Evolutionary conservation across 352 stramenopile species (phyloP).

Genomic region (Globisporangium nunn): DNA sequence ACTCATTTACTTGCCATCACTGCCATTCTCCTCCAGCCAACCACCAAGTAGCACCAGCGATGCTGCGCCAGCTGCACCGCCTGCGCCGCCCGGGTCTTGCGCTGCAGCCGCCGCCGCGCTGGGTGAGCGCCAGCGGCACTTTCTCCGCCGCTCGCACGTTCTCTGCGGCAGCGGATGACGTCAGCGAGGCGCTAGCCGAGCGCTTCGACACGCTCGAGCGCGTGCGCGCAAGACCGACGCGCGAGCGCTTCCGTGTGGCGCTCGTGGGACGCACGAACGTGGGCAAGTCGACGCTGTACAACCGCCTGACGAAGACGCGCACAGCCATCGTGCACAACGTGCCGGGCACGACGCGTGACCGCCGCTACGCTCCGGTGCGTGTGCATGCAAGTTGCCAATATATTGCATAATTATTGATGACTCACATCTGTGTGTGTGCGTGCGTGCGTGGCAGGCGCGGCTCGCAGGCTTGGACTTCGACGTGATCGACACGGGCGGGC

Average conservation of each 20-base stretch:
- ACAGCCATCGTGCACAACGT: slow-evolving; percentile 81
- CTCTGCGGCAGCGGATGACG: slow-evolving; percentile 12
- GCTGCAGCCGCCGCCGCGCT: slow-evolving; percentile 6
- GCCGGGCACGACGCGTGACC: slow-evolving; percentile 69
- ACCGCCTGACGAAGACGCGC: slow-evolving; percentile 72
- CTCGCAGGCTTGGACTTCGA: slow-evolving; percentile 71
- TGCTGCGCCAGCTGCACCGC: slow-evolving; percentile 25
- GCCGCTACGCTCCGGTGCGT: slow-evolving; percentile 48
- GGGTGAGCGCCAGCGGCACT: background rate
- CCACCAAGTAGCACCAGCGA: slow-evolving; percentile 7
- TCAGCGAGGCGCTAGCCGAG: slow-evolving; percentile 6
- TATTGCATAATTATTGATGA: background rate
- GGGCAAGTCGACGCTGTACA: slow-evolving; percentile 83
- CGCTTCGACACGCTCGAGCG: slow-evolving; percentile 30
- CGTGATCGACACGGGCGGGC: slow-evolving; percentile 76
- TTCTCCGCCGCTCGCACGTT: slow-evolving; percentile 1
- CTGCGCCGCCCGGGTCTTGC: slow-evolving; percentile 22
- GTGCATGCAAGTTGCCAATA: no score
- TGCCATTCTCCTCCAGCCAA: background rate
- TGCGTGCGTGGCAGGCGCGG: slow-evolving; percentile 20
- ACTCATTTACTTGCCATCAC: no score
- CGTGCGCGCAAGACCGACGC: slow-evolving; percentile 20
- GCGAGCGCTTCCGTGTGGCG: slow-evolving; percentile 62
- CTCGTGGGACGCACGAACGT: slow-evolving; percentile 83
- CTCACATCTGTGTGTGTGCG: no score